phyloP scores from a whole-genome alignment of 1,284 basidiomycete species.

The Abortiporus biennis region DNA sequence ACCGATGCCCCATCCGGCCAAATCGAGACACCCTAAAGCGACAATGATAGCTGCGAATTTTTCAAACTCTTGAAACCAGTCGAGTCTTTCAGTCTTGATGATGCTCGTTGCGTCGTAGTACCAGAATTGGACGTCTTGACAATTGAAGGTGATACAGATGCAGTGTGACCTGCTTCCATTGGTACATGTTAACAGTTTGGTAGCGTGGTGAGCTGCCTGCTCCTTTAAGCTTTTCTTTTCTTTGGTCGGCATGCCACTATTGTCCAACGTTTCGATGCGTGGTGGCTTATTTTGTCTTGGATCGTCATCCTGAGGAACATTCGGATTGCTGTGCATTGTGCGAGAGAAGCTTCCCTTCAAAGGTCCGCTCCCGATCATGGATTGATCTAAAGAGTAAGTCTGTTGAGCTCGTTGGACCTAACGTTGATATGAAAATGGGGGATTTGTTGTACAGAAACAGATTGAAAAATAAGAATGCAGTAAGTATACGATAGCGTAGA shows the following conservation, averaged over 20 bases:
- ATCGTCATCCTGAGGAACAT: not conserved
- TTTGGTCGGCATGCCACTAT: not conserved
- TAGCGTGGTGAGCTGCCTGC: not conserved
- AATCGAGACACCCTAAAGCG: not conserved
- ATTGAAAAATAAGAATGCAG: too few relatives aligned
- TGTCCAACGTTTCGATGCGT: not conserved
- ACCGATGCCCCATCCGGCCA: not conserved
- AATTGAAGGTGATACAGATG: not conserved
- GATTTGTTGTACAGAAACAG: too few relatives aligned
- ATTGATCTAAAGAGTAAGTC: too few relatives aligned
- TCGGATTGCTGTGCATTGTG: too few relatives aligned
- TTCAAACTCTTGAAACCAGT: conserved; percentile 4
- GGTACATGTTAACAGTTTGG: not conserved
- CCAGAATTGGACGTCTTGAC: not conserved
- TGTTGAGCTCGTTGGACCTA: too few relatives aligned
- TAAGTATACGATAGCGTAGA: too few relatives aligned
- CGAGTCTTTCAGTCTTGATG: not conserved
- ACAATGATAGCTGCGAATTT: conserved; percentile 7
- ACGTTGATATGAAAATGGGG: too few relatives aligned
- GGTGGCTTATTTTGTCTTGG: not conserved
- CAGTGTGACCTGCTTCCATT: not conserved
- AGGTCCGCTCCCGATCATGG: too few relatives aligned
- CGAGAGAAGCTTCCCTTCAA: too few relatives aligned
- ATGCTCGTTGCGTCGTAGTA: conserved; percentile 7
- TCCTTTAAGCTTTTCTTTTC: not conserved